phyloP scores from a whole-genome alignment of 2,329 filamentous ascomycete genomes.

The Pseudogymnoascus sp. region DNA sequence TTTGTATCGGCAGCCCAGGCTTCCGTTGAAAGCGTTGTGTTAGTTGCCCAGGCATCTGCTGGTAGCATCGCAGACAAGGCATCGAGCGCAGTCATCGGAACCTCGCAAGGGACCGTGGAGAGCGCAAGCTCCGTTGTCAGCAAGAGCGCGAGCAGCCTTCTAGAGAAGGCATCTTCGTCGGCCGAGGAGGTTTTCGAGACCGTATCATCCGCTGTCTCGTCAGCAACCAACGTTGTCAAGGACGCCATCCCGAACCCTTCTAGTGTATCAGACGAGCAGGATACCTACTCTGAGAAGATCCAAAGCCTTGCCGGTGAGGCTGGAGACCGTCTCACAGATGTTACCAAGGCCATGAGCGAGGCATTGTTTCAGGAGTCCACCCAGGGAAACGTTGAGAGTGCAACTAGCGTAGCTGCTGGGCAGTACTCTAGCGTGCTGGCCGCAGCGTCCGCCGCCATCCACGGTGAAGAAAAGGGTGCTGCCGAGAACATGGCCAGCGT shows the following conservation, averaged over 20 bases:
- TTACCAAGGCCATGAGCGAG: slow-evolving; percentile 48
- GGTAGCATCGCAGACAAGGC: slow-evolving; percentile 23
- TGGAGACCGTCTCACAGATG: slow-evolving; percentile 42
- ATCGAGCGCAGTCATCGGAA: slow-evolving; percentile 23
- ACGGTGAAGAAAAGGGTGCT: slow-evolving; percentile 36
- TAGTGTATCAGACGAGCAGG: slow-evolving; percentile 25
- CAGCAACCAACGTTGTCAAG: not conserved
- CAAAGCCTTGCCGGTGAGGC: slow-evolving; percentile 43
- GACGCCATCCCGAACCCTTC: slow-evolving; percentile 9
- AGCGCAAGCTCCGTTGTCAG: slow-evolving; percentile 14
- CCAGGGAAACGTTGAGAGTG: slow-evolving; percentile 39
- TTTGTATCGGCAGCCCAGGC: slow-evolving; percentile 18
- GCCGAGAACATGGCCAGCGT: slow-evolving; percentile 40
- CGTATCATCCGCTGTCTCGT: not conserved
- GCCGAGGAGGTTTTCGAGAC: not conserved
- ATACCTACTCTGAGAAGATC: slow-evolving; percentile 40
- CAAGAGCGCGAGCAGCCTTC: slow-evolving; percentile 19
- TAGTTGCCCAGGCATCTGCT: slow-evolving; percentile 23
- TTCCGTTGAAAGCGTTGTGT: slow-evolving; percentile 27
- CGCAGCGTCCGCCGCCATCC: slow-evolving; percentile 48
- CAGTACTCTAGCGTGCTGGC: slow-evolving; percentile 48
- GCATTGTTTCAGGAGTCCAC: slow-evolving; percentile 34
- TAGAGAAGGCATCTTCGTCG: slow-evolving; percentile 23
- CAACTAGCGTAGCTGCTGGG: slow-evolving; percentile 45
- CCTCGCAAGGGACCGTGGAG: slow-evolving; percentile 21